A percentile compares a stretch with the other conserved stretches of the same genome.
Conservation (phyloP, 805 yeast genomes). For the Pichia manshurica region DNA sequence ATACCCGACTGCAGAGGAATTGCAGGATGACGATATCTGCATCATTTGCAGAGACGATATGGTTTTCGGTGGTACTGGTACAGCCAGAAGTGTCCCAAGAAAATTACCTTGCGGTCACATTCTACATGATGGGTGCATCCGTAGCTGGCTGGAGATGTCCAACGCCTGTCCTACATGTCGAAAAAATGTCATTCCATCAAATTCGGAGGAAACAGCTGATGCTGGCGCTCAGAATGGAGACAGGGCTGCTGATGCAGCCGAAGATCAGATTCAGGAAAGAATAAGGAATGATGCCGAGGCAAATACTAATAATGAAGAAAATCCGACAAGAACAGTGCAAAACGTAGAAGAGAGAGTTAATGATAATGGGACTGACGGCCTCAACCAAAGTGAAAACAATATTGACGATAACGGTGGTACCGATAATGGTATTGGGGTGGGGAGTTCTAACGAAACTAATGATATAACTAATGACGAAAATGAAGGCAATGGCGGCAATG, state of each 20-base stretch:
- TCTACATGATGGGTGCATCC: constrained; percentile 82
- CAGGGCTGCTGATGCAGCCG: not conserved
- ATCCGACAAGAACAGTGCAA: not conserved
- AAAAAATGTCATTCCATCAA: constrained; percentile 46
- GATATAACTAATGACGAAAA: no score
- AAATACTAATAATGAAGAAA: not conserved
- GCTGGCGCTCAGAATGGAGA: not conserved
- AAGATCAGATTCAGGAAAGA: not conserved
- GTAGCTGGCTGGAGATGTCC: constrained; percentile 89
- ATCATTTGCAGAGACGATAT: constrained; percentile 92
- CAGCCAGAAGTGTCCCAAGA: constrained; percentile 55
- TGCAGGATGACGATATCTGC: constrained; percentile 63
- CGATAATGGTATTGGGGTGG: no score
- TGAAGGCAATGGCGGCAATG: not conserved
- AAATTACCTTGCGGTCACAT: constrained; percentile 80
- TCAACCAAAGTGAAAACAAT: not conserved
- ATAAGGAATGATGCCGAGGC: not conserved
- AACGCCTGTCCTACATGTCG: constrained; percentile 93
- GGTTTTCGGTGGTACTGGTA: constrained; percentile 37
- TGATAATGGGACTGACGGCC: not conserved
- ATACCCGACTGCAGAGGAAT: constrained; percentile 58
- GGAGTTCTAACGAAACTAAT: no score
- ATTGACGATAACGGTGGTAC: no score
- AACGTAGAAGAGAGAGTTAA: not conserved
- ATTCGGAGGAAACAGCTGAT: not conserved